phyloP scores from a whole-genome alignment of 75 land plant species.

The Pseudotsuga menziesii region DNA sequence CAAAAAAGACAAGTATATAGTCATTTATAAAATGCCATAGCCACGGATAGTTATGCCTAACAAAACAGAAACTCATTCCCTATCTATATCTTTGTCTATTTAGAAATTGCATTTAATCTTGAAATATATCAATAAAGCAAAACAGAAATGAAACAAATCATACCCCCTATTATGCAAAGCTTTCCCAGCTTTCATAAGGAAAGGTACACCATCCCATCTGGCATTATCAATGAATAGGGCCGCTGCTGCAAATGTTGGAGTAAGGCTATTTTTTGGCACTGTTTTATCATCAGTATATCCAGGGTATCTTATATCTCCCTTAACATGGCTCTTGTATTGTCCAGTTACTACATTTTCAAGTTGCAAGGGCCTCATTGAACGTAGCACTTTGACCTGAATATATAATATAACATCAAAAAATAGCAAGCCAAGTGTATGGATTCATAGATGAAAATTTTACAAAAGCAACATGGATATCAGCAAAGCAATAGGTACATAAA shows the following conservation, averaged over 20 bases:
- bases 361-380: conserved; percentile 82
- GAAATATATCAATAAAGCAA: background rate
- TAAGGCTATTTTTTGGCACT: conserved; percentile 83
- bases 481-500: too few relatives aligned
- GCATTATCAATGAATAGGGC: conserved; percentile 97
- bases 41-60: background rate
- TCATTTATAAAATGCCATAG: background rate
- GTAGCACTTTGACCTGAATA: conserved; percentile 82
- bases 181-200: conserved; percentile 99
- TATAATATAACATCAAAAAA: background rate
- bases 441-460: background rate
- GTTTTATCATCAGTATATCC: conserved; percentile 93
- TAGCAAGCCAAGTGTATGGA: background rate
- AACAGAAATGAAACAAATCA: background rate
- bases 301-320: conserved; percentile 79
- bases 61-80: background rate
- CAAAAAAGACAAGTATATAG: background rate
- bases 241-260: conserved; percentile 99
- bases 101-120: background rate
- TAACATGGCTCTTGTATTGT: conserved; percentile 90
- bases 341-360: conserved; percentile 86
- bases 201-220: conserved; percentile 99
- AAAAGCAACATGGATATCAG: background rate
- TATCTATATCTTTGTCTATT: conserved; percentile 1
- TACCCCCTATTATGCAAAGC: conserved; percentile 84